phyloP scores from a whole-genome alignment of 1,139 yeast genomes.

The Lodderomyces elongisporus region DNA sequence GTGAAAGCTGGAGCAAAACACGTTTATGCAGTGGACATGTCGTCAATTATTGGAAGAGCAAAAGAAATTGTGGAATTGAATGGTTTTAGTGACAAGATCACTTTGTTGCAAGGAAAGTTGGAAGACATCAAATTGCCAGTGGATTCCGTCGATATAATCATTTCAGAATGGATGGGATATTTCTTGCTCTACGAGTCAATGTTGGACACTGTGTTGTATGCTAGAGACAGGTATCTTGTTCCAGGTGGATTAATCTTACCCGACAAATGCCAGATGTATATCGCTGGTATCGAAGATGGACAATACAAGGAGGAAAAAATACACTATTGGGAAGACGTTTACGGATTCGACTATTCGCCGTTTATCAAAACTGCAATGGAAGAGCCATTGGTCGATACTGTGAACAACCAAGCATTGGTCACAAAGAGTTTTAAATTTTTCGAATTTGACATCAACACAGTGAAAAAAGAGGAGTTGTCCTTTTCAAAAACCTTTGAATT shows the following conservation, averaged over 20 bases:
- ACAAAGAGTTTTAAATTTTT: constrained; percentile 68
- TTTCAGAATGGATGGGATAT: constrained; percentile 99
- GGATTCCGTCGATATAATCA: constrained; percentile 81
- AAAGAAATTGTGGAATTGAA: constrained; percentile 76
- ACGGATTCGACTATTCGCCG: constrained; percentile 89
- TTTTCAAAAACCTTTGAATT: constrained; percentile 65
- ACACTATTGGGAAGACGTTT: constrained; percentile 94
- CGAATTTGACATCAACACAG: constrained; percentile 86
- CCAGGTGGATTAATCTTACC: constrained; percentile 92
- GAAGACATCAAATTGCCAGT: constrained; percentile 88
- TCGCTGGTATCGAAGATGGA: constrained; percentile 94
- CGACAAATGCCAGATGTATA: constrained; percentile 83
- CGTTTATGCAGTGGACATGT: constrained; percentile 96
- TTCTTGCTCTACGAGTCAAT: constrained; percentile 92
- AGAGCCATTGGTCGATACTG: constrained; percentile 94
- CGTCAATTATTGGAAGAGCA: constrained; percentile 93
- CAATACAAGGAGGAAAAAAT: constrained; percentile 90
- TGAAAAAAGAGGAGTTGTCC: constrained; percentile 74
- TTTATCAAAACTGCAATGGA: constrained; percentile 71
- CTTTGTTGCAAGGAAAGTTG: constrained; percentile 85
- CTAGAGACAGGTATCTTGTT: constrained; percentile 86
- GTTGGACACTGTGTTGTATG: constrained; percentile 93
- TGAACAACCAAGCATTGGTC: constrained; percentile 70
- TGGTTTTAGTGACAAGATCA: constrained; percentile 83
- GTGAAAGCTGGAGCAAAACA: constrained; percentile 96